Evolutionary conservation across 495 filamentous ascomycete genomes (phyloP).

Genomic region (Penicillium parvum): DNA sequence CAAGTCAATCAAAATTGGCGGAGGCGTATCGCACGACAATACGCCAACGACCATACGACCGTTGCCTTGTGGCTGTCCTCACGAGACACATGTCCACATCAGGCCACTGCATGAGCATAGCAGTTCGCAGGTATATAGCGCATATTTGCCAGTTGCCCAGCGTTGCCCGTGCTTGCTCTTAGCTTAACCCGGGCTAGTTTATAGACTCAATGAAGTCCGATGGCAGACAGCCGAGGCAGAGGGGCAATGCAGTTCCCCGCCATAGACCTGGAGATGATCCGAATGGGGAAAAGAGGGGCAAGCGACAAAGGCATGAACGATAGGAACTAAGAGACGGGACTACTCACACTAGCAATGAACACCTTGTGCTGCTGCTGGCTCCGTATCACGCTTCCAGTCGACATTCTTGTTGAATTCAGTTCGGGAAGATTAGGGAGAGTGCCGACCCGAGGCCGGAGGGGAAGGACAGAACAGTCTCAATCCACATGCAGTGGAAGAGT

Average conservation of each 20-base stretch:
- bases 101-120: too few species aligned
- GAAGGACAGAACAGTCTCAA: conserved; percentile 1
- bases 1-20: too few species aligned
- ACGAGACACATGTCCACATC: too few species aligned
- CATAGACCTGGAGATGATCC: not conserved
- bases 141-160: too few species aligned
- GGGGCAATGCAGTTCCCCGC: conserved; percentile 12
- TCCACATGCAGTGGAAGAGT: conserved; percentile 6
- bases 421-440: conserved; percentile 24
- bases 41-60: too few species aligned
- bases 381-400: conserved; percentile 17
- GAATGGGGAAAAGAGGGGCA: not conserved
- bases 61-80: too few species aligned
- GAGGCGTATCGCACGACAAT: too few species aligned
- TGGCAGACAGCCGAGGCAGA: conserved; percentile 12
- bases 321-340: not conserved
- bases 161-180: too few species aligned
- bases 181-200: too few species aligned
- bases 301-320: not conserved
- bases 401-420: conserved; percentile 14
- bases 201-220: not conserved
- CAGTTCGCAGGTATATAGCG: too few species aligned
- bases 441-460: conserved; percentile 19
- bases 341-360: conserved; percentile 29
- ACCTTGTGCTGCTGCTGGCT: conserved; percentile 26